Conservation (phyloP, 129 eudicot genomes). For the Chrysanthemum seticuspe region DNA sequence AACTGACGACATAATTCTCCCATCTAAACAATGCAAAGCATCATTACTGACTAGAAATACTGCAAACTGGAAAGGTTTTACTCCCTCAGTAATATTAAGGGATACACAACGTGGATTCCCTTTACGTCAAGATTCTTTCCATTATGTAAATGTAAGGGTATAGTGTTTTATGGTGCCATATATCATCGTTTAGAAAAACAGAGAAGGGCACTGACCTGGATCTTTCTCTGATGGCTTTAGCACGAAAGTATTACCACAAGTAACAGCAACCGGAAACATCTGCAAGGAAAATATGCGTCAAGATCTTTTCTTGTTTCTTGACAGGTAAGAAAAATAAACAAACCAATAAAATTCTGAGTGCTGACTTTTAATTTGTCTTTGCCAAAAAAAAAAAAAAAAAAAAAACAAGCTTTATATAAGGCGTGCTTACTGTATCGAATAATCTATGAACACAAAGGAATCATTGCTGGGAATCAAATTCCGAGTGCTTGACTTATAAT, state of each 20-base stretch:
- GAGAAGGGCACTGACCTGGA: constrained; percentile 50
- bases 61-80: not conserved
- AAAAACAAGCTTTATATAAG: no score
- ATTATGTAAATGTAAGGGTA: constrained; percentile 4
- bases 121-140: not conserved
- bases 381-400: no score
- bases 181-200: not conserved
- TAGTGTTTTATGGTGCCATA: constrained; percentile 9
- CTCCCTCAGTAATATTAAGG: not conserved
- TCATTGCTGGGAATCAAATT: not conserved
- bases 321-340: not conserved
- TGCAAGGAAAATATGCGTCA: constrained; percentile 26
- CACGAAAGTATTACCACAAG: constrained; percentile 70
- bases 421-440: no score
- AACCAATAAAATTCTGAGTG: no score
- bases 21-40: constrained; percentile 16
- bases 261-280: constrained; percentile 99
- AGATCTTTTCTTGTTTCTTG: constrained; percentile 5
- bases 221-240: constrained; percentile 87
- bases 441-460: not conserved
- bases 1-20: constrained; percentile 10
- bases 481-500: not conserved
- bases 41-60: not conserved
- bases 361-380: no score
- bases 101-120: no score